Evolutionary conservation across 352 stramenopile genomes (phyloP), one percentile per base, ranked within the genome.

Genomic region (Pythium chondricola): DNA sequence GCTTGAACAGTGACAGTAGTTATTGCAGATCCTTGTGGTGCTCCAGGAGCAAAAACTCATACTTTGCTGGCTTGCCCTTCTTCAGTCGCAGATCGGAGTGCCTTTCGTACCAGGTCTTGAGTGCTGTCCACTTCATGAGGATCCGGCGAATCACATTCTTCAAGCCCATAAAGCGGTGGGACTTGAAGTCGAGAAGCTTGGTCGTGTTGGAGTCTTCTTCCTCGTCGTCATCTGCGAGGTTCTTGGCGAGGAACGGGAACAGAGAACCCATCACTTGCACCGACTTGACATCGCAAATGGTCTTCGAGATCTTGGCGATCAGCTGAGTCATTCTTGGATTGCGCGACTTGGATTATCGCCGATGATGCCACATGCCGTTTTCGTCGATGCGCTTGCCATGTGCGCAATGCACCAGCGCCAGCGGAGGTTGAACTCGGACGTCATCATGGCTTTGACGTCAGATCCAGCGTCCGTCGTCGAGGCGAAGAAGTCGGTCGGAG

Each of bases 321-420:
- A 70, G 17, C 5, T 61, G 37, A 0, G 48, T 56, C 41, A 67
- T 47, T 16, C 43, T 47, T 21, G 50, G 41, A 21, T 71, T 67
- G 6, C 26, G 22, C 1, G 25, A 45, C 16, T 22, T 35, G n/a
- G 35, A 52, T n/a, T n/a, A 20, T 48, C 40, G 2, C 32, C 50
- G 24, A 50, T 37, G 8, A 69, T 27, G 4, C 52, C 62, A 44
- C 54, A 72, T 4, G 63, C 54, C 17, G 35, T 29, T 37, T 66
- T 72, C 3, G 46, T 67, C 0, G 56, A 44, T 16, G 48, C 52
- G 33, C 60, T 59, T 6, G 49, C 39, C 38, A 63, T 48, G 14
- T 65, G 52, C 6, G 56, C 32, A 13, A 69, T 38, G 16, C 58
- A 62, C 45, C 48, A 56, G 25, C 57, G 17, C 48, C 63, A 66